A percentile compares a stretch with the other conserved stretches of the same genome.
These are phyloP conservation scores for Phytopythium helicoides DNA, from an alignment of 352 stramenopile genomes.

Conservation along the genomic window DNA sequence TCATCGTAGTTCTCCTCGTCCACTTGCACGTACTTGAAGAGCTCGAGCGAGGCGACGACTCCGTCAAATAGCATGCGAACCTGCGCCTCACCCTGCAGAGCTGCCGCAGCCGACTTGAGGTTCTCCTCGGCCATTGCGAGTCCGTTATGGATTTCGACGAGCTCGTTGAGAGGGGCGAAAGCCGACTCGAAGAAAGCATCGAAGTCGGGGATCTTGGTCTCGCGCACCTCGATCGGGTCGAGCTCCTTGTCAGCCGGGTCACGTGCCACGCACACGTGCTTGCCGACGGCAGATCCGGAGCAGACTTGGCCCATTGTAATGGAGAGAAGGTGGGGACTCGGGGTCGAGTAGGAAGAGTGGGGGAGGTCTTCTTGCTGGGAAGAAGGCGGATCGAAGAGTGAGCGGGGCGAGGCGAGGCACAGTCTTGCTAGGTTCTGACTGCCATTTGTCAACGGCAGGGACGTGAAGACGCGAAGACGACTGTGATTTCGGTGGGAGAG, in stretches of 20 bases:
- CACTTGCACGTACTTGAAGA: too few species aligned
- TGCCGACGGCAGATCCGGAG: conserved; percentile 42
- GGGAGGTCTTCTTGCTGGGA: conserved; percentile 16
- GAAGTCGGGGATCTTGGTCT: conserved; percentile 25
- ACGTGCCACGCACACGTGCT: conserved; percentile 31
- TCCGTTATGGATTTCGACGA: too few species aligned
- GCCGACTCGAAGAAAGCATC: conserved; percentile 22
- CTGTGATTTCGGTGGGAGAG: too few species aligned
- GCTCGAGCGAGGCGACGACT: too few species aligned
- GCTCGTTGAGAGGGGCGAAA: too few species aligned
- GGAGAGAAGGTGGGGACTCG: conserved; percentile 1
- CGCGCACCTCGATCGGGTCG: conserved; percentile 22
- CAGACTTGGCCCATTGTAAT: conserved; percentile 58
- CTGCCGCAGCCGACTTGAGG: too few species aligned
- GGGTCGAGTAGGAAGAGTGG: neutral
- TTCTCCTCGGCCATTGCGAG: too few species aligned
- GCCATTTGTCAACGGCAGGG: too few species aligned
- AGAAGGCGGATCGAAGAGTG: conserved; percentile 36
- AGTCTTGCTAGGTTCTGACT: neutral
- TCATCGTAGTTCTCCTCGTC: too few species aligned
- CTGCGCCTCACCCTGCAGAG: too few species aligned
- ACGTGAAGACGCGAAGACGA: too few species aligned
- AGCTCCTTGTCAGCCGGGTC: conserved; percentile 28
- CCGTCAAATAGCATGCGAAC: too few species aligned
- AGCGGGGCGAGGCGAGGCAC: conserved; percentile 1